phyloP scores from a whole-genome alignment of 2,329 filamentous ascomycete species.

The Fusarium palustre region DNA sequence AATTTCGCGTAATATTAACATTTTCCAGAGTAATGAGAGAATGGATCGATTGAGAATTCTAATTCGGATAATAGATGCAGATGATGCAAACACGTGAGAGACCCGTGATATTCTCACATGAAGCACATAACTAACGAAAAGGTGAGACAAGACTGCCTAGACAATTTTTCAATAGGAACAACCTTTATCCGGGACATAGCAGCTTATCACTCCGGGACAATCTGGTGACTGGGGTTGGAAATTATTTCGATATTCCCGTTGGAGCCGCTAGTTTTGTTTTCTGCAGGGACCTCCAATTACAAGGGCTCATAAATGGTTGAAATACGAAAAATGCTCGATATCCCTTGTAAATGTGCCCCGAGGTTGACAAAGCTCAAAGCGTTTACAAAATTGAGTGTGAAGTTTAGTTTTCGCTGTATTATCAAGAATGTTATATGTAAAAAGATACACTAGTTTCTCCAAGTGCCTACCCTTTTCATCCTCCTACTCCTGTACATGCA shows the following conservation, averaged over 20 bases:
- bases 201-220: no score
- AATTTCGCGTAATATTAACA: no score
- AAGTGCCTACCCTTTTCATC: neutral
- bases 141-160: no score
- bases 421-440: neutral
- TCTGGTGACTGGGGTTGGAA: neutral
- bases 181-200: no score
- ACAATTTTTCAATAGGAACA: no score
- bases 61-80: no score
- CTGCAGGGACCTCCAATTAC: accelerated
- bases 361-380: accelerated
- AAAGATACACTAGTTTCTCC: accelerated
- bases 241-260: neutral
- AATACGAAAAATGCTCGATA: neutral
- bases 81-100: no score
- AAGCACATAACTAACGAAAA: no score
- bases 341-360: accelerated
- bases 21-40: no score
- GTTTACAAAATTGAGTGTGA: accelerated
- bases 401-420: neutral
- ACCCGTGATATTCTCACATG: no score
- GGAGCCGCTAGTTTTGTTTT: neutral
- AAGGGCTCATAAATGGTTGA: neutral
- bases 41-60: no score
- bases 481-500: neutral